Conservation (phyloP, 768 basidiomycete species). For the Tulasnella sp. region DNA sequence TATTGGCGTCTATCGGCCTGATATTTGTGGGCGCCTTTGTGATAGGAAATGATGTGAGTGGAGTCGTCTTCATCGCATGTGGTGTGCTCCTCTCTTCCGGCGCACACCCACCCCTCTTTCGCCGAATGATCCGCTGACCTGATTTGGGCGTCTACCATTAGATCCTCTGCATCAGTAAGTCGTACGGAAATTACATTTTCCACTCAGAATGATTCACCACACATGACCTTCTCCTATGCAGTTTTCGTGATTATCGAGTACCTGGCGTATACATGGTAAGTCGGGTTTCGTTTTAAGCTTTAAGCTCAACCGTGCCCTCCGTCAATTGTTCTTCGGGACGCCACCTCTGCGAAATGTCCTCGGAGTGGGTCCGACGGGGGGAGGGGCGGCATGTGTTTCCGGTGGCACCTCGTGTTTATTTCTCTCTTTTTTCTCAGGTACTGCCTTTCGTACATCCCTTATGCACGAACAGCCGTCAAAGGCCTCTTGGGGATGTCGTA, state of each 20-base stretch:
- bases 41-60: conserved; percentile 47
- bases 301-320: no score
- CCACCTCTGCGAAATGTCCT: no score
- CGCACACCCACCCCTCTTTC: no score
- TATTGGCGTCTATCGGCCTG: conserved; percentile 66
- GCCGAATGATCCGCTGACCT: no score
- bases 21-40: conserved; percentile 83
- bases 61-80: no score
- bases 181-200: neutral
- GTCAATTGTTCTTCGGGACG: no score
- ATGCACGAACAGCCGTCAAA: conserved; percentile 36
- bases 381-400: no score
- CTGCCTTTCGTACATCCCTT: conserved; percentile 62
- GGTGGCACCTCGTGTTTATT: neutral
- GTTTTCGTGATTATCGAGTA: conserved; percentile 89
- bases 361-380: no score
- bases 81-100: neutral
- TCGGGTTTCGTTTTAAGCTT: conserved; percentile 31
- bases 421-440: conserved; percentile 22
- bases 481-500: conserved; percentile 11
- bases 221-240: conserved; percentile 25
- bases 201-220: neutral
- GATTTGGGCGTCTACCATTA: neutral
- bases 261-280: conserved; percentile 83
- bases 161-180: conserved; percentile 21